A percentile compares a stretch with the other conserved stretches of the same genome.
These are phyloP conservation scores for Marasmius oreades DNA, from an alignment of 1,284 basidiomycete species.

Conservation along the genomic window DNA sequence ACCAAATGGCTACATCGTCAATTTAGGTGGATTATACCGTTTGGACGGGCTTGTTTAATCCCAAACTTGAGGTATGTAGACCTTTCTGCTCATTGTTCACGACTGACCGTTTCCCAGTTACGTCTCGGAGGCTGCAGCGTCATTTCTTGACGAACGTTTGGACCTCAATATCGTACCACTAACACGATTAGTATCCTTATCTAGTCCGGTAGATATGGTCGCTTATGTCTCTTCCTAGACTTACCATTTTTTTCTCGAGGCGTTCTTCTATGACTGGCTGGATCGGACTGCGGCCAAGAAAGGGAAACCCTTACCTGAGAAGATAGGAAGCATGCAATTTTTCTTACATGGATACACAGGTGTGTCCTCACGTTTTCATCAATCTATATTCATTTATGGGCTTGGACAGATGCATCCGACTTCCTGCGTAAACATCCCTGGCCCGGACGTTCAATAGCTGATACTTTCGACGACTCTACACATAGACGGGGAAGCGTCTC, in stretches of 20 bases:
- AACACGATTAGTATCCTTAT: slow-evolving; percentile 80
- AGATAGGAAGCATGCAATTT: slow-evolving; percentile 88
- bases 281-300: slow-evolving; percentile 77
- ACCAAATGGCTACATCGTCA: slow-evolving; percentile 90
- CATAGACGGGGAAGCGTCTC: slow-evolving; percentile 63
- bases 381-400: slow-evolving; percentile 1
- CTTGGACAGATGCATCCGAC: slow-evolving; percentile 70
- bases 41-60: slow-evolving; percentile 81
- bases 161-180: slow-evolving; percentile 80
- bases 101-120: slow-evolving; percentile 35
- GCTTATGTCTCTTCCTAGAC: slow-evolving; percentile 1
- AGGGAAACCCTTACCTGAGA: slow-evolving; percentile 76
- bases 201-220: slow-evolving; percentile 60
- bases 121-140: slow-evolving; percentile 81
- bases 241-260: slow-evolving; percentile 35
- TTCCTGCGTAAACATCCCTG: slow-evolving; percentile 85
- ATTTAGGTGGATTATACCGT: slow-evolving; percentile 82
- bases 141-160: slow-evolving; percentile 76
- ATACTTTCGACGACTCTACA: slow-evolving; percentile 80
- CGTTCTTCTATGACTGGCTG: slow-evolving; percentile 89
- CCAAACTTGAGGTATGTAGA: slow-evolving; percentile 76
- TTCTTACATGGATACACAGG: slow-evolving; percentile 85
- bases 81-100: slow-evolving; percentile 10
- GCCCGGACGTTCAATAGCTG: slow-evolving; percentile 80
- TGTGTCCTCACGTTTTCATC: slow-evolving; percentile 21